These are phyloP conservation scores for Entelexis paramagnoliae DNA, from an alignment of 1,139 yeast species.

Conservation along the genomic window DNA sequence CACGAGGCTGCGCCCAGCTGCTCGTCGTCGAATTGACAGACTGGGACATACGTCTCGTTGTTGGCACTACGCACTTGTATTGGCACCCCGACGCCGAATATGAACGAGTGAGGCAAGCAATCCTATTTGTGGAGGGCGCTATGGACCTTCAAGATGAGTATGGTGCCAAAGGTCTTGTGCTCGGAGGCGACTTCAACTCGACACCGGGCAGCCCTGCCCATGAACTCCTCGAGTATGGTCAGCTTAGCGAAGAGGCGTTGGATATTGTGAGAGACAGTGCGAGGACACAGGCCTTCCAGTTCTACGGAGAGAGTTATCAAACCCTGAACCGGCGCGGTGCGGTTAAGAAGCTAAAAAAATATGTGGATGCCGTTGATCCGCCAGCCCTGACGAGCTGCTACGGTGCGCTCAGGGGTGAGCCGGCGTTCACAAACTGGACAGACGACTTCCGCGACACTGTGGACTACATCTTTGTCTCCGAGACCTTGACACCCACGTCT, in stretches of 20 bases:
- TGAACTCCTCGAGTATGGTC: neutral
- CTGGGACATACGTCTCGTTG: neutral
- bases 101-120: constrained; percentile 22
- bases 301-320: neutral
- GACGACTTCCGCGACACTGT: constrained; percentile 19
- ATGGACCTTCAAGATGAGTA: neutral
- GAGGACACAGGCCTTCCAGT: neutral
- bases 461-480: constrained; percentile 20
- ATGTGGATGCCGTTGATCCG: neutral
- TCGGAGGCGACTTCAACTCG: constrained; percentile 24
- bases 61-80: constrained; percentile 23
- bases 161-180: neutral
- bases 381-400: constrained; percentile 12
- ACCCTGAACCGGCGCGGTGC: neutral
- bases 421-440: constrained; percentile 24
- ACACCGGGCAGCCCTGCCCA: constrained; percentile 20
- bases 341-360: neutral
- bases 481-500: neutral
- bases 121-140: constrained; percentile 6
- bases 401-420: constrained; percentile 17
- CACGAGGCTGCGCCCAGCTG: constrained; percentile 14
- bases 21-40: constrained; percentile 7
- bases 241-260: neutral
- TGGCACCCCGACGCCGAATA: constrained; percentile 24
- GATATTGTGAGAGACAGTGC: neutral